Percentiles rank a stretch among this genome's conserved stretches.
phyloP scores from a whole-genome alignment of 139 green algal species.

The Coccomyxa sp. region DNA sequence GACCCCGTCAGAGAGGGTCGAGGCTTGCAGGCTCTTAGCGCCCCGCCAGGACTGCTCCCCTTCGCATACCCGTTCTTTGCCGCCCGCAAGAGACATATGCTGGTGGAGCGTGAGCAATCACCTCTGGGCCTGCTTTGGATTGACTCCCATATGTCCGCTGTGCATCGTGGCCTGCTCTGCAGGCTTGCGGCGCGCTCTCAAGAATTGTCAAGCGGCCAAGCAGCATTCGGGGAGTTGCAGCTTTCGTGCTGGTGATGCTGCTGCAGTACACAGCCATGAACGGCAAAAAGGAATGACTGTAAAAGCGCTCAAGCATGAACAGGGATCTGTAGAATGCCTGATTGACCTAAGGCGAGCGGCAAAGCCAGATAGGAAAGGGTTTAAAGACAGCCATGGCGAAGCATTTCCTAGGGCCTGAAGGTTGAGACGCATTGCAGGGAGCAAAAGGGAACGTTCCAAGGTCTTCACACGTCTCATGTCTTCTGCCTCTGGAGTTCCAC shows the following conservation, averaged over 20 bases:
- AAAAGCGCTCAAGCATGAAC: too few relatives aligned
- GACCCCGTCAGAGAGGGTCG: not conserved
- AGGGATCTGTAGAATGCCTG: too few relatives aligned
- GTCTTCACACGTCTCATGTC: too few relatives aligned
- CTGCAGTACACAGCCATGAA: not conserved
- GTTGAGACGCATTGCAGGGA: too few relatives aligned
- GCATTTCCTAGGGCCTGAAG: too few relatives aligned
- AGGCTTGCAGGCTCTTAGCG: not conserved
- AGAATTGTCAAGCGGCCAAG: not conserved
- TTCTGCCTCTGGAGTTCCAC: too few relatives aligned
- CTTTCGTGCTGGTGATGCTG: too few relatives aligned
- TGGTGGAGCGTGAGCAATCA: not conserved
- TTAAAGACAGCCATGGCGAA: too few relatives aligned
- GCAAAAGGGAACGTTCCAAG: too few relatives aligned
- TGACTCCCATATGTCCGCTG: not conserved
- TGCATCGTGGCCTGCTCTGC: not conserved
- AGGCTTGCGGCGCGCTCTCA: not conserved
- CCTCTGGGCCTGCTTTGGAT: not conserved
- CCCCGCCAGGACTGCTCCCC: not conserved
- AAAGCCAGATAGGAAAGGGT: too few relatives aligned
- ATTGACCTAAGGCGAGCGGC: too few relatives aligned
- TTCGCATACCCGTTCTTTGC: not conserved
- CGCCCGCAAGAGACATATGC: not conserved
- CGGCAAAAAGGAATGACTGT: not conserved
- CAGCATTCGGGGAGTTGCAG: too few relatives aligned